phyloP scores from a whole-genome alignment of 331 rosid genomes.

The Malus hybrid region DNA sequence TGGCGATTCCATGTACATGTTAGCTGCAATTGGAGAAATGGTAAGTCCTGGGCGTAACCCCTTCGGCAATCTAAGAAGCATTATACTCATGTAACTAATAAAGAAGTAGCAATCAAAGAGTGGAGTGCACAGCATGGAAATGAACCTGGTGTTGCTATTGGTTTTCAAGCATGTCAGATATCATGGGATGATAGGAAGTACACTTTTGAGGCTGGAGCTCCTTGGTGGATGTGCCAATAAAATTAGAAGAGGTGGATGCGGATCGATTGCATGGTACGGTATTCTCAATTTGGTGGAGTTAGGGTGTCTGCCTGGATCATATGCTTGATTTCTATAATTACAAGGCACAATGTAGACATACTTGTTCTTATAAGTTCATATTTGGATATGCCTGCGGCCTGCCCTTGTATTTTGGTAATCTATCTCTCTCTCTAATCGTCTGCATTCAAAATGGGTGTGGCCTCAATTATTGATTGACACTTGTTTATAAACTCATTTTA shows the following conservation, averaged over 20 bases:
- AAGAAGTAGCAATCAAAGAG: constrained; percentile 39
- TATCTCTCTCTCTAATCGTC: no score
- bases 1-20: constrained; percentile 92
- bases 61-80: constrained; percentile 56
- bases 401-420: background rate
- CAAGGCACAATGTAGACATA: background rate
- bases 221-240: constrained; percentile 77
- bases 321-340: background rate
- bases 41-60: constrained; percentile 65
- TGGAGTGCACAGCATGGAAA: constrained; percentile 78
- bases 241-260: constrained; percentile 13
- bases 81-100: constrained; percentile 45
- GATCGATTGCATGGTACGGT: constrained; percentile 10
- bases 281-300: constrained; percentile 8
- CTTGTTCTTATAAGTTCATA: background rate
- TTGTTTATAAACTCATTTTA: no score
- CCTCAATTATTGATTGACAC: no score
- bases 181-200: constrained; percentile 80
- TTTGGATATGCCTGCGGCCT: no score
- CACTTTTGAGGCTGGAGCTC: constrained; percentile 59
- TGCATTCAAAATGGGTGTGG: no score
- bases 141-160: constrained; percentile 76
- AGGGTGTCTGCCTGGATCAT: background rate
- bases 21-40: constrained; percentile 78
- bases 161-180: constrained; percentile 91